Conservation (phyloP, 345 rosid genomes). For the Syzygium aqueum region DNA sequence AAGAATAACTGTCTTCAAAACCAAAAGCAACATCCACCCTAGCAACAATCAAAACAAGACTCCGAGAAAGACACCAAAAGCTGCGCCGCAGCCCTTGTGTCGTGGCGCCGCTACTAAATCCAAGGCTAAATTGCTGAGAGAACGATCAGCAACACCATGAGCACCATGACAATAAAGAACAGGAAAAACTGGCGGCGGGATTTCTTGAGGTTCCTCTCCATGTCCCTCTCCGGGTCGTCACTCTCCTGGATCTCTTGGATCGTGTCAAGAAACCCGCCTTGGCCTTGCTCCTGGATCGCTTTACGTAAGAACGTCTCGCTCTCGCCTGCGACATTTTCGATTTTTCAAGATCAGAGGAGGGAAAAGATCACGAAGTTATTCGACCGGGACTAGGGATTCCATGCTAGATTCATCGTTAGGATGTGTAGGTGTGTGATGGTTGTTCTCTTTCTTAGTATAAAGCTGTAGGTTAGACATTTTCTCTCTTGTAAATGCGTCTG, state of each 20-base stretch:
- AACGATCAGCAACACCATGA: slow-evolving; percentile 42
- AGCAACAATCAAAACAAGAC: neutral
- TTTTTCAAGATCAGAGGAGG: neutral
- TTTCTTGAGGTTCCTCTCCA: slow-evolving; percentile 45
- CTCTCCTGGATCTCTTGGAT: slow-evolving; percentile 73
- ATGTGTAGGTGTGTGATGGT: neutral
- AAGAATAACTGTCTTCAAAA: neutral
- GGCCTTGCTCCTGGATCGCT: slow-evolving; percentile 71
- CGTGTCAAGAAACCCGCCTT: slow-evolving; percentile 56
- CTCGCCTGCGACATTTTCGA: slow-evolving; percentile 23
- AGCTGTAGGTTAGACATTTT: neutral
- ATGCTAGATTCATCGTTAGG: neutral
- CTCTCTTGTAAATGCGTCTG: neutral
- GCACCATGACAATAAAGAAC: slow-evolving; percentile 34
- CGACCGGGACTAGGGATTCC: neutral
- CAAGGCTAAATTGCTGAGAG: slow-evolving; percentile 48
- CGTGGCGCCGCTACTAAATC: slow-evolving; percentile 4
- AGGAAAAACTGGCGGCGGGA: slow-evolving; percentile 58
- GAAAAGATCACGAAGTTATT: neutral
- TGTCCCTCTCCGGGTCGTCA: slow-evolving; percentile 57
- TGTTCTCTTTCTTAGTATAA: neutral
- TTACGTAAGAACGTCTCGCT: slow-evolving; percentile 66
- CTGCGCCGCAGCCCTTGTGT: no score
- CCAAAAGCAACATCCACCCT: neutral
- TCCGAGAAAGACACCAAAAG: neutral